phyloP scores from a whole-genome alignment of 164 flowering plant species.

The Aristolochia contorta region DNA sequence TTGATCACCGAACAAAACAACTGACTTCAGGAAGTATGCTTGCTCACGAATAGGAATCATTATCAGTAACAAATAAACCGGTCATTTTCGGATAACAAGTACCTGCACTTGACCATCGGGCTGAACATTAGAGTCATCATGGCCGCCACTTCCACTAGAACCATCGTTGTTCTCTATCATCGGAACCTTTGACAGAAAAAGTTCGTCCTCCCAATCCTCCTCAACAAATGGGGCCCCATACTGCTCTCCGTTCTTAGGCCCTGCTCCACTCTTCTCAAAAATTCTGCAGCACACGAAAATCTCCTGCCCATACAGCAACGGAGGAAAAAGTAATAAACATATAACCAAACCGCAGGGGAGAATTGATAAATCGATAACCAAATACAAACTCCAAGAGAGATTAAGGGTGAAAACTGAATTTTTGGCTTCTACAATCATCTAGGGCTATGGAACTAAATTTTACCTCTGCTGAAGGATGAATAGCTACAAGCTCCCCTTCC shows the following conservation, averaged over 20 bases:
- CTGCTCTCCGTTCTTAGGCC: constrained; percentile 53
- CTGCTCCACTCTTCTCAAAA: constrained; percentile 31
- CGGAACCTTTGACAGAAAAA: constrained; percentile 10
- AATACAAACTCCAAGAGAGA: no score
- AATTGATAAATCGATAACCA: no score
- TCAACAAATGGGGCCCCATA: constrained; percentile 53
- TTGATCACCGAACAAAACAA: no score
- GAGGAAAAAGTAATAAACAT: neutral
- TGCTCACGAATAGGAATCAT: no score
- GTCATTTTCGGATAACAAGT: no score
- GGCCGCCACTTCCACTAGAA: neutral
- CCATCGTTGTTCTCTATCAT: constrained; percentile 12
- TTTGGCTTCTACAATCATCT: no score
- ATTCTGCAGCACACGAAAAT: constrained; percentile 26
- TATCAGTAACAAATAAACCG: no score
- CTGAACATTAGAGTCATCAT: no score
- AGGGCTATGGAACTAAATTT: no score
- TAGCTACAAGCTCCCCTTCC: constrained; percentile 33
- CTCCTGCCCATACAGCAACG: constrained; percentile 15
- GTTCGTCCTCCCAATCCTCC: constrained; percentile 42
- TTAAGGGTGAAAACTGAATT: no score
- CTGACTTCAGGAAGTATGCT: no score
- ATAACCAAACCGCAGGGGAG: neutral
- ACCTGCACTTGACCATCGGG: no score
- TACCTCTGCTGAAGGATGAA: constrained; percentile 17